Evolutionary conservation across 2,329 filamentous ascomycete species (phyloP), one percentile per base, ranked within the genome.

Genomic region (Arthrobotrys pseudoclavata): DNA sequence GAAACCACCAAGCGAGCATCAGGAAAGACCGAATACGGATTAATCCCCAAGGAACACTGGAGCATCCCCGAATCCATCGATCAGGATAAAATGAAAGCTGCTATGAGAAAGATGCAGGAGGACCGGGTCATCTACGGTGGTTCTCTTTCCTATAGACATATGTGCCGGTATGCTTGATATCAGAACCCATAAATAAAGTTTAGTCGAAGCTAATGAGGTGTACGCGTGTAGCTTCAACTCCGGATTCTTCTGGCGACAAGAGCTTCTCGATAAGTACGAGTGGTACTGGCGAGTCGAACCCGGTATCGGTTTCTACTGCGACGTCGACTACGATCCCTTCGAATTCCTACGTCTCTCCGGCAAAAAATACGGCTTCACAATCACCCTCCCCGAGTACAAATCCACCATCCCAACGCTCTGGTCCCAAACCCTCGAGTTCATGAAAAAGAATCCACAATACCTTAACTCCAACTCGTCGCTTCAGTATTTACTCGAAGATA

Each of bases 251-350:
- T 81, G 76, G 75, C 79, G 79, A 50, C 79, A 81, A 48, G 75
- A 79, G 24, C 71, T 75, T 15, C 66, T 81, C 50, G 63, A 70
- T 31, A 79, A 81, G 52, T 81, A 80, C 55, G 79, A 81, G 62
- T 81, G 80, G 80, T 81, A 81, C 69, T 81, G 80, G 80, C 80
- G 80, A 20, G 80, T 81, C 45, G 80, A 81, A 69, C 80, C 80
- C 26, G 76, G 72, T 18, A 81, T 80, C 45, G 75, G 79, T 37
- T 81, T 81, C 76, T 81, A 80, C 69, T 81, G 80, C 40, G 80
- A 81, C 47, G 80, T 81, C 67, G 79, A 79, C 37, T 81, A 81
- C 61, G 80, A 81, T 62, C 76, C 79, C 22, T 81, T 81, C 60
- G 64, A 69, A 40, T 81, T 81, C 22, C 76, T 81, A 76, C 79